Evolutionary conservation across 2,329 filamentous ascomycete genomes (phyloP).

Genomic region (Plectosphaerella sp.): DNA sequence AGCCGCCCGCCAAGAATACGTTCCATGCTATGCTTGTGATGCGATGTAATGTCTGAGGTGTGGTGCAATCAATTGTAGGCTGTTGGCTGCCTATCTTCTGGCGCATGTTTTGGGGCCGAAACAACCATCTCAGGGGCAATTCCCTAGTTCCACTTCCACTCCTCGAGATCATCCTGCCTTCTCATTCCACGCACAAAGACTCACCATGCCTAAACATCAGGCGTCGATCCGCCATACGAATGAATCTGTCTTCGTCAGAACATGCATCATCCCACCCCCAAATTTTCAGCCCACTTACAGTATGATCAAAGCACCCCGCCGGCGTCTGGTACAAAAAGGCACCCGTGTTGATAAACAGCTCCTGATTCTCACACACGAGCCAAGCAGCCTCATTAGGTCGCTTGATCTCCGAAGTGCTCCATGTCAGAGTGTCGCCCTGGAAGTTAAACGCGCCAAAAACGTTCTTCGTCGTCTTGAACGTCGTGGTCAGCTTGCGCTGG

Average conservation of each 20-base stretch:
- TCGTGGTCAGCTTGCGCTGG: conserved; percentile 43
- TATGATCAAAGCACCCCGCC: conserved; percentile 53
- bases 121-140: no score
- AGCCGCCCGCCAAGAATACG: no score
- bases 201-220: conserved; percentile 1
- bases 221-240: conserved; percentile 10
- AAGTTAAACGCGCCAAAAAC: conserved; percentile 52
- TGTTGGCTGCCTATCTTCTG: no score
- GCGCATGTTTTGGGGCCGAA: no score
- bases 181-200: no score
- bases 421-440: conserved; percentile 54
- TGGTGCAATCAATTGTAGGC: no score
- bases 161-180: no score
- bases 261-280: neutral
- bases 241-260: conserved; percentile 8
- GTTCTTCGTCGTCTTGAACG: conserved; percentile 46
- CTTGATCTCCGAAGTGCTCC: conserved; percentile 41
- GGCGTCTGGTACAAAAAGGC: conserved; percentile 56
- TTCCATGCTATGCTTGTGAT: no score
- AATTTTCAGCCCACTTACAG: conserved; percentile 29
- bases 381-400: conserved; percentile 54
- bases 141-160: no score
- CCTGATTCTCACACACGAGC: conserved; percentile 50
- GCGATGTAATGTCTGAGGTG: no score
- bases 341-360: conserved; percentile 54